These are phyloP conservation scores for Knoxdaviesia capensis DNA, from an alignment of 2,329 filamentous ascomycete genomes.

Conservation along the genomic window DNA sequence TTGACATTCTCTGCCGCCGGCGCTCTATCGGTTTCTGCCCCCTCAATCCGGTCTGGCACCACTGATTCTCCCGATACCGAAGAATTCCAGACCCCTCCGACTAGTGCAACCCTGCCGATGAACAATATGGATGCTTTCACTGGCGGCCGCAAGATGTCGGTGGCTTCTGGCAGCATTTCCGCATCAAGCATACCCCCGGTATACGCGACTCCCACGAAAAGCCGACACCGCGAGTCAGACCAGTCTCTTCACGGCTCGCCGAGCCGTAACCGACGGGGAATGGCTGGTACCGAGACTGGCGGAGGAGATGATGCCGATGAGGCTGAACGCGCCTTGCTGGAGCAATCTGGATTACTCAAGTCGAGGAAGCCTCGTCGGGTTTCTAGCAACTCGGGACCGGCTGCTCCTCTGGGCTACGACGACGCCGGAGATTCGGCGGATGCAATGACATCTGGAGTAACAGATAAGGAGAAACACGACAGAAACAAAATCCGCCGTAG, in stretches of 20 bases:
- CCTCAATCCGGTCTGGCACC: too few species aligned
- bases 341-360: slow-evolving; percentile 45
- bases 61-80: too few species aligned
- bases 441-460: too few species aligned
- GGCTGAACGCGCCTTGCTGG: slow-evolving; percentile 44
- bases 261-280: slow-evolving; percentile 4
- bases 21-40: too few species aligned
- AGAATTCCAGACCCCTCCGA: slow-evolving; percentile 18
- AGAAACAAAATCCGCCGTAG: slow-evolving; percentile 61
- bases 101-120: slow-evolving; percentile 12
- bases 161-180: slow-evolving; percentile 1
- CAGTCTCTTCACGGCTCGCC: slow-evolving; percentile 7
- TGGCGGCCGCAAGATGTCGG: slow-evolving; percentile 1
- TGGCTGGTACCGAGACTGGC: slow-evolving; percentile 7
- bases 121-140: background rate
- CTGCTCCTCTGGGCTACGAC: too few species aligned
- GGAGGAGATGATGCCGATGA: slow-evolving; percentile 34
- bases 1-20: too few species aligned
- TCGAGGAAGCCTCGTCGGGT: slow-evolving; percentile 10
- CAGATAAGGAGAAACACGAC: slow-evolving; percentile 27
- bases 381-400: slow-evolving; percentile 6
- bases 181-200: too few species aligned
- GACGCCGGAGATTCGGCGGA: background rate
- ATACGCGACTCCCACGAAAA: slow-evolving; percentile 11
- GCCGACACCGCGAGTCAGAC: slow-evolving; percentile 19